phyloP scores from a whole-genome alignment of 805 yeast species.

The Myxozyma mucilagina region DNA sequence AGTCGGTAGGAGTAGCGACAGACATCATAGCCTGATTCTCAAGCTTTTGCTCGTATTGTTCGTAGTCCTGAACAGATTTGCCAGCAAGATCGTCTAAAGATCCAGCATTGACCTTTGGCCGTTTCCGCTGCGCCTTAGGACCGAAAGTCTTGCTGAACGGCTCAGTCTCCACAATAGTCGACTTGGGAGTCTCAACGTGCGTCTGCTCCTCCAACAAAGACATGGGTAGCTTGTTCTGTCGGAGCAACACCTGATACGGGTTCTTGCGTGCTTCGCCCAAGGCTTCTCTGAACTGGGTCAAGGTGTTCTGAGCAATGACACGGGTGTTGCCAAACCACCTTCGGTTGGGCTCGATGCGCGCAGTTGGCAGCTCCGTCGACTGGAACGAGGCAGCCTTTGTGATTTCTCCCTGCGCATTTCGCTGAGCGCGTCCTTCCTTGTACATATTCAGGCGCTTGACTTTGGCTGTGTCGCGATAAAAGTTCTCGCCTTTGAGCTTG shows the following conservation, averaged over 20 bases:
- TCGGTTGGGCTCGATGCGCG: conserved; percentile 93
- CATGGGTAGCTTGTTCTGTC: conserved; percentile 93
- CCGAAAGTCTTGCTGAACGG: conserved; percentile 81
- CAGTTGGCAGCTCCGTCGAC: conserved; percentile 81
- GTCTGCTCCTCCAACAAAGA: conserved; percentile 81
- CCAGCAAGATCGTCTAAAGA: conserved; percentile 75
- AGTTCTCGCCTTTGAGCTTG: conserved; percentile 94
- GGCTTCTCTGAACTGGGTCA: conserved; percentile 91
- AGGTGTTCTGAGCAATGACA: conserved; percentile 95
- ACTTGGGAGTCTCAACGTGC: conserved; percentile 69
- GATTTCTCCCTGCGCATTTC: conserved; percentile 85
- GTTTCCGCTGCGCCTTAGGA: conserved; percentile 87
- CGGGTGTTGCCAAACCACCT: conserved; percentile 98
- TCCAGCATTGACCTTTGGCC: conserved; percentile 74
- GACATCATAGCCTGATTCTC: conserved; percentile 52
- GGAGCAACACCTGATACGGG: conserved; percentile 79
- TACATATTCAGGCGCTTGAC: conserved; percentile 86
- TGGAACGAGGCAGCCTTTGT: conserved; percentile 86
- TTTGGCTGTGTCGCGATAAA: conserved; percentile 52
- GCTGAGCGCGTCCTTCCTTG: conserved; percentile 82
- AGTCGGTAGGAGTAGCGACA: conserved; percentile 77
- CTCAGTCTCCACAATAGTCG: conserved; percentile 85
- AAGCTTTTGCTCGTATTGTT: conserved; percentile 67
- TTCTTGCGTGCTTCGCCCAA: conserved; percentile 82
- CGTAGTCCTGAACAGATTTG: conserved; percentile 56